Conservation (phyloP, 192 early-diverging fungal genomes). For the Obelidium mucronatum region DNA sequence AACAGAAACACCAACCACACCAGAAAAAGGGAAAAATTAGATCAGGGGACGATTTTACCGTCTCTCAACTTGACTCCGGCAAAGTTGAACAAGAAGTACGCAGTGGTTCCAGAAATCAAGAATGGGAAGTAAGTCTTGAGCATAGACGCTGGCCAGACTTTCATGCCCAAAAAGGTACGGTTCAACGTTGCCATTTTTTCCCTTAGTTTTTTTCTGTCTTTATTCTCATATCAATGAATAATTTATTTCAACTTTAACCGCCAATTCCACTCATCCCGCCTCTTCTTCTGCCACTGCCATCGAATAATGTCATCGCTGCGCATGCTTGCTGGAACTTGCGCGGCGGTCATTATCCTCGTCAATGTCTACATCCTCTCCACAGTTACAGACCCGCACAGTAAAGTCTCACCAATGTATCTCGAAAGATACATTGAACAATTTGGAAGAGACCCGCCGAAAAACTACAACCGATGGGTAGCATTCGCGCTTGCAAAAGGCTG, state of each 20-base stretch:
- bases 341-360: not conserved
- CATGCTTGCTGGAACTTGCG: not conserved
- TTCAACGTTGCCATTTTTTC: slow-evolving; percentile 1
- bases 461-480: not conserved
- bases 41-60: slow-evolving; percentile 41
- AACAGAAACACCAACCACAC: not conserved
- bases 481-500: not conserved
- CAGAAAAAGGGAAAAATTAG: not conserved
- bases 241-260: too few species aligned
- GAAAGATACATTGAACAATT: too few species aligned
- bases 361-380: not conserved
- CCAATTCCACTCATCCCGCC: not conserved
- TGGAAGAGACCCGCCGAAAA: not conserved
- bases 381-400: too few species aligned
- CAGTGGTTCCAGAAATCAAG: slow-evolving; percentile 52
- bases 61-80: slow-evolving; percentile 52
- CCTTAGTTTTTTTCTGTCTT: not conserved
- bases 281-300: not conserved
- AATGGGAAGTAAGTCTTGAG: slow-evolving; percentile 63
- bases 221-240: too few species aligned
- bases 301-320: not conserved
- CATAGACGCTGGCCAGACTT: slow-evolving; percentile 58
- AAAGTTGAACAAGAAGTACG: slow-evolving; percentile 48
- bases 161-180: slow-evolving; percentile 55
- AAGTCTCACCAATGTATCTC: too few species aligned